Conservation (phyloP, 164 flowering plant species). For the Nelumbo lutea region DNA sequence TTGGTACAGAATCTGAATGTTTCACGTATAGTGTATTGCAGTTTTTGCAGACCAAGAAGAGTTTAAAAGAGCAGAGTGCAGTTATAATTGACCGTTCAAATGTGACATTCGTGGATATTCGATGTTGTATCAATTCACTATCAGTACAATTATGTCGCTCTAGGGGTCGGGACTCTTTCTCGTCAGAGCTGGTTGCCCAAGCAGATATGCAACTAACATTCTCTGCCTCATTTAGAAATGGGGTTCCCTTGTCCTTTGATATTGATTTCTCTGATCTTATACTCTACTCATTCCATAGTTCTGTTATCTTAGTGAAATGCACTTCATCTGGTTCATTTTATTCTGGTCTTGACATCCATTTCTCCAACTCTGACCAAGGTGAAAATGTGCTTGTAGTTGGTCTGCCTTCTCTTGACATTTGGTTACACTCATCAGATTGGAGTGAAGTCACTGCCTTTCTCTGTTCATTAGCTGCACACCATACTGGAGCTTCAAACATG, state of each 20-base stretch:
- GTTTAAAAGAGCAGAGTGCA: constrained; percentile 19
- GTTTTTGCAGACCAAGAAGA: constrained; percentile 47
- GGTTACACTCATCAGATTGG: constrained; percentile 72
- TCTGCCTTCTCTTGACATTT: constrained; percentile 56
- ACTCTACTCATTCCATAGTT: constrained; percentile 39
- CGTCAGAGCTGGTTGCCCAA: constrained; percentile 36
- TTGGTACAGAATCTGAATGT: constrained; percentile 39
- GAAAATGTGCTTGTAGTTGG: constrained; percentile 33
- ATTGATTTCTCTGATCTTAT: constrained; percentile 34
- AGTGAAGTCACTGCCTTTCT: constrained; percentile 37
- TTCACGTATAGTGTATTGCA: constrained; percentile 56
- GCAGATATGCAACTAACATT: constrained; percentile 46
- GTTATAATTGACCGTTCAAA: constrained; percentile 23
- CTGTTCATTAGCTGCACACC: constrained; percentile 20
- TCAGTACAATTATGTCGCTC: constrained; percentile 27
- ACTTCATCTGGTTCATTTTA: constrained; percentile 19
- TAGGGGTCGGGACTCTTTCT: constrained; percentile 15
- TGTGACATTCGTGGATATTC: constrained; percentile 30
- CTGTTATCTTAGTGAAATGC: constrained; percentile 37
- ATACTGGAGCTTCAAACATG: constrained; percentile 10
- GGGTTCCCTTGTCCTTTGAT: constrained; percentile 30
- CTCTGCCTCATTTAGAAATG: constrained; percentile 48
- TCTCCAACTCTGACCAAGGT: constrained; percentile 29
- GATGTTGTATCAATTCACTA: constrained; percentile 35
- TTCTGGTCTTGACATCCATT: constrained; percentile 38